Percentiles rank a stretch among this genome's conserved stretches.
phyloP scores from a whole-genome alignment of 352 stramenopile genomes.

The Phytophthora foliorum region DNA sequence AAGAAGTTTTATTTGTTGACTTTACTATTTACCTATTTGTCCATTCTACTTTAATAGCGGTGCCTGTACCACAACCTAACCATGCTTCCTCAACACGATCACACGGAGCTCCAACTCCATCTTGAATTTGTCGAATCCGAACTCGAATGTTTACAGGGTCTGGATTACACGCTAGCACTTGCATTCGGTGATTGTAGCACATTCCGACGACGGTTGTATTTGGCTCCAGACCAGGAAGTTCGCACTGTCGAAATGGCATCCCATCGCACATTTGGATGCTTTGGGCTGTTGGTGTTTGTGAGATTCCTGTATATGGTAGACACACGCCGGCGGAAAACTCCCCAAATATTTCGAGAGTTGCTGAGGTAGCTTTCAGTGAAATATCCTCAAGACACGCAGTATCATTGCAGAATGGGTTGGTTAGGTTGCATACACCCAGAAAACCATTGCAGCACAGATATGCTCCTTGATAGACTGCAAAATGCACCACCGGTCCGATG shows the following conservation, averaged over 20 bases:
- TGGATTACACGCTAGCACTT: conserved; percentile 44
- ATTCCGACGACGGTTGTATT: conserved; percentile 31
- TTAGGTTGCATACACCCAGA: conserved; percentile 33
- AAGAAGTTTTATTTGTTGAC: too few relatives aligned
- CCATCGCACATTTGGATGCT: conserved; percentile 43
- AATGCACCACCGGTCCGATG: conserved; percentile 12
- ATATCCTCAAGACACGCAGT: conserved; percentile 24
- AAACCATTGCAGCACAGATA: conserved; percentile 52
- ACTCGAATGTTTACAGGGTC: conserved; percentile 39
- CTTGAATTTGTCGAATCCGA: conserved; percentile 36
- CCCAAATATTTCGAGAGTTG: conserved; percentile 22
- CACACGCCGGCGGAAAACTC: conserved; percentile 21
- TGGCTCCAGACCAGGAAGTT: conserved; percentile 11
- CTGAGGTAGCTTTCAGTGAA: not conserved
- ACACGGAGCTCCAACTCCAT: conserved; percentile 25
- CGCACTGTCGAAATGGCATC: conserved; percentile 37
- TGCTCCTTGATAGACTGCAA: conserved; percentile 30
- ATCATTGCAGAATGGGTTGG: conserved; percentile 30
- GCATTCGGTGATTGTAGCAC: conserved; percentile 48
- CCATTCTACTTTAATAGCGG: not conserved
- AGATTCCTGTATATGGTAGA: conserved; percentile 17
- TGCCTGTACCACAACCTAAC: conserved; percentile 28
- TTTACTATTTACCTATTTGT: not conserved
- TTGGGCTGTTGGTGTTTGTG: conserved; percentile 26
- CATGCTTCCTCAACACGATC: conserved; percentile 34